These are phyloP conservation scores for Debaryomyces tyrocola DNA, from an alignment of 805 yeast species.

Conservation along the genomic window DNA sequence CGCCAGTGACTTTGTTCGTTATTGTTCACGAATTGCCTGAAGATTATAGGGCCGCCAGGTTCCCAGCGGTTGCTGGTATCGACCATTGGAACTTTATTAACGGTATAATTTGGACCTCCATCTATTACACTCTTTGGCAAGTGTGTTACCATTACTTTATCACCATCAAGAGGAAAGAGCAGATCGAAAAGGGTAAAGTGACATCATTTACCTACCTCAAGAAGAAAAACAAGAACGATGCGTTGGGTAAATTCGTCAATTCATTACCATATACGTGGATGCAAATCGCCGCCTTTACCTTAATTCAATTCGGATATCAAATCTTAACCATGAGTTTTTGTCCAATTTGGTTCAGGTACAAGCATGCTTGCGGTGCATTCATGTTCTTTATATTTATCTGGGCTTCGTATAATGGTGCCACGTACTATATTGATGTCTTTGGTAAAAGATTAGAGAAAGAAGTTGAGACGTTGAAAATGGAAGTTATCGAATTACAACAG, in stretches of 20 bases:
- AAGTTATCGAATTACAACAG: slow-evolving; percentile 63
- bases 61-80: slow-evolving; percentile 76
- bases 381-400: slow-evolving; percentile 69
- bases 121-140: slow-evolving; percentile 89
- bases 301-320: slow-evolving; percentile 86
- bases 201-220: slow-evolving; percentile 87
- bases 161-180: slow-evolving; percentile 72
- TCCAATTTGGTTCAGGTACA: slow-evolving; percentile 81
- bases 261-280: slow-evolving; percentile 75
- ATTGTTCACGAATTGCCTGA: slow-evolving; percentile 75
- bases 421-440: slow-evolving; percentile 87
- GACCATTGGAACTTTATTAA: slow-evolving; percentile 65
- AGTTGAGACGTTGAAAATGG: slow-evolving; percentile 66
- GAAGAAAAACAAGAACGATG: slow-evolving; percentile 61
- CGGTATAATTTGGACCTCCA: slow-evolving; percentile 75
- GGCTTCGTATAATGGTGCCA: slow-evolving; percentile 92
- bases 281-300: slow-evolving; percentile 84
- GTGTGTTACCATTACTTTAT: slow-evolving; percentile 86
- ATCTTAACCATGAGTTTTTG: slow-evolving; percentile 83
- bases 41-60: slow-evolving; percentile 54
- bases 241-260: slow-evolving; percentile 76
- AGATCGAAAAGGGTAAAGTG: slow-evolving; percentile 81
- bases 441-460: slow-evolving; percentile 90
- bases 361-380: slow-evolving; percentile 65
- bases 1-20: slow-evolving; percentile 84